Evolutionary conservation across 2,329 filamentous ascomycete species (phyloP).

Genomic region (Clonostachys sp.): DNA sequence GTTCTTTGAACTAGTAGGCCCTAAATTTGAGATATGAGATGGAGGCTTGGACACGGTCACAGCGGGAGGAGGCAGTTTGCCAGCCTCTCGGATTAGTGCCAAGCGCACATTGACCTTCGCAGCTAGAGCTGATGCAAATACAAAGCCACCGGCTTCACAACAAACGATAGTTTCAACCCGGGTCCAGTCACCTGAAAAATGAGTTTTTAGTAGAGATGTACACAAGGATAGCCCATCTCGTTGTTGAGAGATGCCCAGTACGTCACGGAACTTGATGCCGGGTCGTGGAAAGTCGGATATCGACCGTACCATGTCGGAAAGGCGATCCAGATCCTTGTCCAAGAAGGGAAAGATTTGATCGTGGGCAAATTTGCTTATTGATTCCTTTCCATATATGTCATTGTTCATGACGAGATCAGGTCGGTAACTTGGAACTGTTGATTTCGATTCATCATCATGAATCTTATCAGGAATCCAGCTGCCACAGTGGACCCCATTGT

Average conservation of each 20-base stretch:
- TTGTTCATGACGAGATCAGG: slow-evolving; percentile 48
- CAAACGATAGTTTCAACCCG: slow-evolving; percentile 37
- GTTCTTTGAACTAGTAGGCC: slow-evolving; percentile 6
- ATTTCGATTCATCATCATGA: not conserved
- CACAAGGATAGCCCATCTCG: slow-evolving; percentile 45
- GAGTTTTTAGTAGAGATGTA: slow-evolving; percentile 38
- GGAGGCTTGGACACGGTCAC: slow-evolving; percentile 37
- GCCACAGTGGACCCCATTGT: not conserved
- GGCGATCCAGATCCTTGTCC: slow-evolving; percentile 33
- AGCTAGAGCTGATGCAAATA: slow-evolving; percentile 50
- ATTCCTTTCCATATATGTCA: slow-evolving; percentile 30
- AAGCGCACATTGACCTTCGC: slow-evolving; percentile 31
- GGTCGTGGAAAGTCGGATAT: slow-evolving; percentile 44
- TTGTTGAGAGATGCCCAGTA: slow-evolving; percentile 50
- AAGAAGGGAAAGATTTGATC: slow-evolving; percentile 37
- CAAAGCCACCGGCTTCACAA: slow-evolving; percentile 53
- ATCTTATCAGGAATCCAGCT: no score
- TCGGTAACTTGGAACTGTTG: slow-evolving; percentile 2
- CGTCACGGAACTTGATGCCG: slow-evolving; percentile 51
- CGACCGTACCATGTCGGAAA: slow-evolving; percentile 43
- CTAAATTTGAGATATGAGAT: slow-evolving; percentile 48
- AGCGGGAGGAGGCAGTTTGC: slow-evolving; percentile 54
- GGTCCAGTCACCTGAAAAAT: slow-evolving; percentile 41
- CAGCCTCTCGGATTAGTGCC: slow-evolving; percentile 46
- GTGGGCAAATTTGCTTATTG: slow-evolving; percentile 32